Conservation (phyloP, 2,329 filamentous ascomycete genomes). For the Colletotrichum lindemuthianum region DNA sequence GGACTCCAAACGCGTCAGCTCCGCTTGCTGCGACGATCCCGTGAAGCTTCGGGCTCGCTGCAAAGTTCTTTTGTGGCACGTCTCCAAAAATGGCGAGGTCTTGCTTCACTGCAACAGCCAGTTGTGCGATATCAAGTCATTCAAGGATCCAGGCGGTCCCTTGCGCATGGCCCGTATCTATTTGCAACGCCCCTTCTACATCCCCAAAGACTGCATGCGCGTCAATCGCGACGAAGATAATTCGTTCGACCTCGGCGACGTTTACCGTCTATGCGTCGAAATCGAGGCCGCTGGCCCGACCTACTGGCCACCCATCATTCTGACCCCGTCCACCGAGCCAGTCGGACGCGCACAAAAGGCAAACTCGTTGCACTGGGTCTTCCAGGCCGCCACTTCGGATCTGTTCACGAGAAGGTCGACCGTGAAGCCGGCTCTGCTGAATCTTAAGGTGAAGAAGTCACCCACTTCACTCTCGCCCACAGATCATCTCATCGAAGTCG, state of each 20-base stretch:
- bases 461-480: slow-evolving; percentile 46
- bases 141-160: slow-evolving; percentile 57
- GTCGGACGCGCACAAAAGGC: slow-evolving; percentile 22
- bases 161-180: slow-evolving; percentile 59
- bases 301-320: slow-evolving; percentile 61
- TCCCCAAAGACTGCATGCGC: slow-evolving; percentile 62
- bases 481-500: slow-evolving; percentile 59
- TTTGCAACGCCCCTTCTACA: slow-evolving; percentile 59
- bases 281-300: slow-evolving; percentile 60
- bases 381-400: slow-evolving; percentile 53
- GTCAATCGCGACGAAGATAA: slow-evolving; percentile 59
- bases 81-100: slow-evolving; percentile 17
- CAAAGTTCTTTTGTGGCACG: slow-evolving; percentile 53
- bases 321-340: slow-evolving; percentile 20
- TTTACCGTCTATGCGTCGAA: slow-evolving; percentile 62
- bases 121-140: slow-evolving; percentile 61
- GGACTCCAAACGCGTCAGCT: slow-evolving; percentile 42
- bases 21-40: slow-evolving; percentile 40
- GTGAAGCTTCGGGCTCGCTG: slow-evolving; percentile 53
- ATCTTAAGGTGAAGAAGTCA: slow-evolving; percentile 48
- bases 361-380: slow-evolving; percentile 46
- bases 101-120: slow-evolving; percentile 66
- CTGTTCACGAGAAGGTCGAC: slow-evolving; percentile 52
- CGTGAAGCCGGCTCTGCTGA: slow-evolving; percentile 43
- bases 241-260: slow-evolving; percentile 58